Evolutionary conservation across 208 protist species (phyloP).

Genomic region (Crithidia acanthocephali): DNA sequence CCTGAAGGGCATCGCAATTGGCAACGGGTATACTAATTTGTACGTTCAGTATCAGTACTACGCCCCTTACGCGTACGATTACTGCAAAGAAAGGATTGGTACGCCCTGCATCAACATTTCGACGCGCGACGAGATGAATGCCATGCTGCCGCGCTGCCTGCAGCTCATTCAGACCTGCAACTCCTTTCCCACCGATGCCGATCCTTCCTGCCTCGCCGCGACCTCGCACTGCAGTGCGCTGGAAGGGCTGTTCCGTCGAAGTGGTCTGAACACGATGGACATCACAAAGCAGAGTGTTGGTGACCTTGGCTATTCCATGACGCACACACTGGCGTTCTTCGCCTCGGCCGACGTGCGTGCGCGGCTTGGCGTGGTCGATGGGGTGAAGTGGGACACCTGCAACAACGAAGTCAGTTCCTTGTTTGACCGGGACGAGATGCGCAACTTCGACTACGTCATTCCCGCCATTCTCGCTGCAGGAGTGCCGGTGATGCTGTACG

Average conservation of each 20-base stretch:
- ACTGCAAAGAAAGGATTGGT: slow-evolving; percentile 50
- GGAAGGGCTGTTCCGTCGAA: slow-evolving; percentile 25
- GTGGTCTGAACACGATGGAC: slow-evolving; percentile 88
- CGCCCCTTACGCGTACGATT: slow-evolving; percentile 62
- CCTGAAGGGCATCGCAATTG: slow-evolving; percentile 70
- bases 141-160: slow-evolving; percentile 49
- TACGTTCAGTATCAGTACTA: slow-evolving; percentile 76
- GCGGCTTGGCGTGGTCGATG: neutral
- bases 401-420: slow-evolving; percentile 48
- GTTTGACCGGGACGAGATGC: slow-evolving; percentile 73
- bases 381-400: slow-evolving; percentile 34
- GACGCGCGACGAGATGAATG: slow-evolving; percentile 44
- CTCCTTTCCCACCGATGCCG: neutral
- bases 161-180: slow-evolving; percentile 37
- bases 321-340: neutral
- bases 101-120: slow-evolving; percentile 51
- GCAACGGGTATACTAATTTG: slow-evolving; percentile 89
- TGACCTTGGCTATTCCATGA: slow-evolving; percentile 3
- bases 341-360: neutral
- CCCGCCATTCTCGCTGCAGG: slow-evolving; percentile 57
- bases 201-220: slow-evolving; percentile 27
- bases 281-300: slow-evolving; percentile 67
- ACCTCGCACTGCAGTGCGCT: neutral
- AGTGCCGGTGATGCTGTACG: slow-evolving; percentile 92
- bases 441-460: slow-evolving; percentile 69